Evolutionary conservation across 306 rosid species (phyloP).

Genomic region (Sicyos baderoa): DNA sequence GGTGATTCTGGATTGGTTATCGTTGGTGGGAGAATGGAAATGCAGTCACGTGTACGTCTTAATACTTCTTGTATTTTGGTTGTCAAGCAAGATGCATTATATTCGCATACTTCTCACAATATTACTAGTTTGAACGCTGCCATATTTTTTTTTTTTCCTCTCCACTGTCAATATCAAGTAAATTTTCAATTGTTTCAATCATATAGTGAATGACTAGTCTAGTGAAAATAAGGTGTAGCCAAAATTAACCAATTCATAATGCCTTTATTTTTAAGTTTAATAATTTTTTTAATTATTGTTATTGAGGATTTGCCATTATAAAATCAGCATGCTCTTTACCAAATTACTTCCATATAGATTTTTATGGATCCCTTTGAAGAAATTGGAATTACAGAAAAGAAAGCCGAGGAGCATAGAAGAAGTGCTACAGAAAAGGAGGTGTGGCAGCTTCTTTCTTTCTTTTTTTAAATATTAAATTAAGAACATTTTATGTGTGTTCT

Average conservation of each 20-base stretch:
- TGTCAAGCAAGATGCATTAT: too few relatives aligned
- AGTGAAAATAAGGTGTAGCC: too few relatives aligned
- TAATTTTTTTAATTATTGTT: background rate
- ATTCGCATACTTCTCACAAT: background rate
- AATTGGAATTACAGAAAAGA: constrained; percentile 61
- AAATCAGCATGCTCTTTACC: constrained; percentile 12
- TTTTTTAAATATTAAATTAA: too few relatives aligned
- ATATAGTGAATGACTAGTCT: too few relatives aligned
- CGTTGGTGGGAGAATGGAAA: constrained; percentile 97
- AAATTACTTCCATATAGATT: constrained; percentile 34
- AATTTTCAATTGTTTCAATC: background rate
- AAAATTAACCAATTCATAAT: too few relatives aligned
- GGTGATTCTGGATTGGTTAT: constrained; percentile 90
- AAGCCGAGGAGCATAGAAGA: constrained; percentile 65
- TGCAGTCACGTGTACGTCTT: constrained; percentile 75
- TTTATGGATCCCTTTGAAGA: constrained; percentile 90
- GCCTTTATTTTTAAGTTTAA: too few relatives aligned
- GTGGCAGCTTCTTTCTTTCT: background rate
- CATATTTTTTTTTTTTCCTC: background rate
- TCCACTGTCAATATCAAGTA: background rate
- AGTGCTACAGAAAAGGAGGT: constrained; percentile 86
- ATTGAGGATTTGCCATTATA: background rate
- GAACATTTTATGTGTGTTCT: too few relatives aligned
- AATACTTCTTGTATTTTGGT: constrained; percentile 3
- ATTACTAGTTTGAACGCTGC: background rate